Evolutionary conservation across 495 filamentous ascomycete species (phyloP), one percentile per base, ranked within the genome.

Genomic region (Aspergillus ellipticus): DNA sequence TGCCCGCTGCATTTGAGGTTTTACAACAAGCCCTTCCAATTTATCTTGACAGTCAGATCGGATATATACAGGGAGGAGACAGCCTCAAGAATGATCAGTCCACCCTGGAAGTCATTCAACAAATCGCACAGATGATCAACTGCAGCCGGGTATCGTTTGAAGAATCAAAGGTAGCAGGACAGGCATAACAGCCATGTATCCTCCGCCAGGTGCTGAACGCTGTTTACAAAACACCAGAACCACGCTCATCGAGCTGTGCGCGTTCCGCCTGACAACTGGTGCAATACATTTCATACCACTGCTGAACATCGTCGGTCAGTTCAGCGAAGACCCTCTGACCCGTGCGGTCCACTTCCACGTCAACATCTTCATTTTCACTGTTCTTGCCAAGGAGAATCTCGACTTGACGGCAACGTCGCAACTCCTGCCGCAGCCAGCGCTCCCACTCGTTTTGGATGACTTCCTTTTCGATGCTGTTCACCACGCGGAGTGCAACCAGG

Each of bases 371-470:
- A 39, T 62, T 56, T 1, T 49, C 61, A 11, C 63, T 49, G 13
- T 74, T 58, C 20, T 68, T 56, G 17, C 66, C 55, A 56, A 89
- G 65, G 54, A 87, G 68, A 8, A 65, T 68, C 54, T 78, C 75
- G 4, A 90, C 79, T 62, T 83, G 78, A 43, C 79, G 79, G 71
- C 91, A 96, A 53, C 85, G 82, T 20, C 69, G 62, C 51, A 77
- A 79, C 72, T 97, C 92, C 39, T 85, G 84, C 4, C 75, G 65
- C 15, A 97, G 78, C 91, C 92, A 97, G 39, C 87, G 86, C 73
- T 95, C 92, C 86, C 89, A 98, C 73, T 97, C 92, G 2, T 83
- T 86, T 53, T 81, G 78, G 53, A 97, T 58, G 65, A 95, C 85
- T 67, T 97, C 93, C 49, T 77, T 72, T 74, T 98, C 94, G 9